Percentiles rank a stretch among this genome's conserved stretches.
Conservation (phyloP, 148 eudicot genomes). For the Chenopodium formosanum region DNA sequence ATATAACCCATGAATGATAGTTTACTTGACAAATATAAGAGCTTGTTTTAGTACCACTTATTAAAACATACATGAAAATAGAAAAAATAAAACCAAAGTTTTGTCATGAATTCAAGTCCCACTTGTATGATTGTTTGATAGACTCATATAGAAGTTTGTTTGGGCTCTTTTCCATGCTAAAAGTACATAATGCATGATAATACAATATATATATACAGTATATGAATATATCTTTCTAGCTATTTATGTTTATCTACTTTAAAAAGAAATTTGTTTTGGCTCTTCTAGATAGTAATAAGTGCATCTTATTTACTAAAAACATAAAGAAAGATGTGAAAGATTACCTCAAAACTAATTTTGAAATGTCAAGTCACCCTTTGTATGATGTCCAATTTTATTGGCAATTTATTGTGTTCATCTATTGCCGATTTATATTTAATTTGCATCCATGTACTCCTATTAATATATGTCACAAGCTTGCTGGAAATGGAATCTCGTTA, state of each 20-base stretch:
- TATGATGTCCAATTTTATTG: no score
- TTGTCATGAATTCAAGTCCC: background rate
- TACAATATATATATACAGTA: background rate
- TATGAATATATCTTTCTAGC: background rate
- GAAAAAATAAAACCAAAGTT: background rate
- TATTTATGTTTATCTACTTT: background rate
- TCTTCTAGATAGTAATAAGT: no score
- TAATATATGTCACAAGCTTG: no score
- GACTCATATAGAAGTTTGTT: conserved; percentile 6
- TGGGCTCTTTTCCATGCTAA: background rate
- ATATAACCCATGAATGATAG: background rate
- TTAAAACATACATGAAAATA: background rate
- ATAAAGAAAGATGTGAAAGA: no score
- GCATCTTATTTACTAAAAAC: no score
- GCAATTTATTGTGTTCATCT: no score
- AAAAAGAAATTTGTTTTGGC: no score
- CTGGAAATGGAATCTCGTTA: no score
- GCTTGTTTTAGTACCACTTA: background rate
- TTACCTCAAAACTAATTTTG: no score
- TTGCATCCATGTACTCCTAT: no score
- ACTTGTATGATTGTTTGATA: background rate
- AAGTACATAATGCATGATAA: background rate
- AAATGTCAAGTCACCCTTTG: no score
- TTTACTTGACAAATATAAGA: conserved; percentile 10
- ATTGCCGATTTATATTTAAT: no score